Base-by-base conservation (phyloP, 2,329 filamentous ascomycete genomes). In the Esteya vermicola region DNA sequence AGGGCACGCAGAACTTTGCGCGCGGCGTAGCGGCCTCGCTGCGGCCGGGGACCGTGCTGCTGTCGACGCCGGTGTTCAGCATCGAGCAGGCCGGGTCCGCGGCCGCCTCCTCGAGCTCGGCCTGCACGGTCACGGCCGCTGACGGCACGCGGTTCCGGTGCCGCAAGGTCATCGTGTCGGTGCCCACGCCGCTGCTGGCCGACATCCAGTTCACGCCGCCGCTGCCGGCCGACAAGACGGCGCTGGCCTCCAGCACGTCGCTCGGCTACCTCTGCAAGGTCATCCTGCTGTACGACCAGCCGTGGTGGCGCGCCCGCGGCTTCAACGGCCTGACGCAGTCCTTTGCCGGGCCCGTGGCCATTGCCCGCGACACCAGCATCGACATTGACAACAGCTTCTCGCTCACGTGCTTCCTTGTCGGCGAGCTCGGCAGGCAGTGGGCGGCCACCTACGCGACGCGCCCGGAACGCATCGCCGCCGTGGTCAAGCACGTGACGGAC, bases 201-300 rank as follows among this genome's bases (percentile, higher is more conserved):
- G 39, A 44, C 20, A 65, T 77, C 25, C 40, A 32, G 0, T 75
- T 75, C 51, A 38, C 50, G 0, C 72, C 72, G 0, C 41, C 56
- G 0, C 57, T 77, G 16, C 45, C 42, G 4, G 22, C 33, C 9
- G 33, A 36, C 18, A 45, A 45, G 33, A 21, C 33, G 5, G 1
- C 64, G 65, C 0, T 41, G 10, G 22, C 40, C 8, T 25, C 47
- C 0, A 44, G 48, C 2, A 70, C 68, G 46, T 48, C 51, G n/a
- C 49, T 54, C 30, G 68, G 69, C 4, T 64, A 64, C 44, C 70
- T 70, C 47, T 63, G 60, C 37, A 75, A 75, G 50, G 62, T 61
- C 6, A 68, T 74, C 39, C 48, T 65, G 23, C 48, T 52, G 6
- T 70, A 62, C 49, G 47, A 49, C 13, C 41, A 49, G 4, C 59